Conservation (phyloP, 805 yeast genomes). For the Yamadazyma olivae region DNA sequence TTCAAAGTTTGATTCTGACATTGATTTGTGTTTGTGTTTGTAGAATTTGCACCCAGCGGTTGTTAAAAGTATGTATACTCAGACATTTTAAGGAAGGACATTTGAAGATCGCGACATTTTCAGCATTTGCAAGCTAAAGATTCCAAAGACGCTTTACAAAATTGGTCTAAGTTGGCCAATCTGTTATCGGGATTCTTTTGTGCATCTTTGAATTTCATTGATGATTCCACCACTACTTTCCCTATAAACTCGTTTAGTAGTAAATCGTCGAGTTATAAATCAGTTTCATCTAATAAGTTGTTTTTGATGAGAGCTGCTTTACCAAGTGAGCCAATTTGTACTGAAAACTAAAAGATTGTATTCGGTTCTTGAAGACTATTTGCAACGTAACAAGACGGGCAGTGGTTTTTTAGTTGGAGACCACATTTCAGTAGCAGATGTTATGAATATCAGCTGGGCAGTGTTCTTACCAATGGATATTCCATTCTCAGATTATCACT, state of each 20-base stretch:
- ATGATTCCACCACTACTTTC: conserved; percentile 68
- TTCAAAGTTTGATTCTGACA: too few relatives aligned
- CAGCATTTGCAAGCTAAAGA: conserved; percentile 58
- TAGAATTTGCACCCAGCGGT: too few relatives aligned
- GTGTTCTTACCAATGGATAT: conserved; percentile 15
- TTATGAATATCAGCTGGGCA: conserved; percentile 49
- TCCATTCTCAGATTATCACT: conserved; percentile 39
- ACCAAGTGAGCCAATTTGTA: conserved; percentile 94
- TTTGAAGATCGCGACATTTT: too few relatives aligned
- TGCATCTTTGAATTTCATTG: conserved; percentile 89
- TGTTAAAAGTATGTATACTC: too few relatives aligned
- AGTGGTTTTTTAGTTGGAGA: conserved; percentile 54
- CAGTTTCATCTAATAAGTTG: conserved; percentile 33
- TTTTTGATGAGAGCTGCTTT: conserved; percentile 77
- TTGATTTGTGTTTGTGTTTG: too few relatives aligned
- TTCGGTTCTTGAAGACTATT: conserved; percentile 51
- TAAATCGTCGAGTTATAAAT: conserved; percentile 19
- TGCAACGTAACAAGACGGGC: conserved; percentile 43
- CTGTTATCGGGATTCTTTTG: conserved; percentile 89
- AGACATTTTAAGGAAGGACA: too few relatives aligned
- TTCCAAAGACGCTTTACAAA: conserved; percentile 50
- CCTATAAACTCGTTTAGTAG: conserved; percentile 38
- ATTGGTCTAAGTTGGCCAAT: conserved; percentile 74
- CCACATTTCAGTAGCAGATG: conserved; percentile 58
- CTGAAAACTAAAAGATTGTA: conserved; percentile 72